Evolutionary conservation across 2,329 filamentous ascomycete species (phyloP).

Genomic region (Aspergillus pseudonomiae): DNA sequence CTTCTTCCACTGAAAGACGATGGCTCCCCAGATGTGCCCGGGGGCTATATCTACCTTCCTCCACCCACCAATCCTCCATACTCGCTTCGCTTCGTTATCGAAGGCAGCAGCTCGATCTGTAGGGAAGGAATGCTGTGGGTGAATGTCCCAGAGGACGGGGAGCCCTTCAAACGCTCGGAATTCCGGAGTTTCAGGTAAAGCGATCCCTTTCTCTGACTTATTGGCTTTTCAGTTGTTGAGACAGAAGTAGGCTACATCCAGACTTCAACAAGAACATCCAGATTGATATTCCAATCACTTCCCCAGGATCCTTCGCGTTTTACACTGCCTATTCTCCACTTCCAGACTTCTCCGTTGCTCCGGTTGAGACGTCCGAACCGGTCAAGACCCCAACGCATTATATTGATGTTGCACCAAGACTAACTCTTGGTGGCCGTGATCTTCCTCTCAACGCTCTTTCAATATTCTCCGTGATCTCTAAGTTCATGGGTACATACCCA

Average conservation of each 20-base stretch:
- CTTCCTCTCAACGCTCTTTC: slow-evolving; percentile 86
- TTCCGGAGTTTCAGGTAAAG: slow-evolving; percentile 89
- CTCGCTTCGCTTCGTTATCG: slow-evolving; percentile 82
- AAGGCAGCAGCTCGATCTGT: slow-evolving; percentile 94
- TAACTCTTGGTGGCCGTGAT: slow-evolving; percentile 72
- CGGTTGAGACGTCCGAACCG: slow-evolving; percentile 54
- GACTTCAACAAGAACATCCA: slow-evolving; percentile 92
- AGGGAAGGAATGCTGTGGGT: slow-evolving; percentile 94
- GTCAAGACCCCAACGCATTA: slow-evolving; percentile 80
- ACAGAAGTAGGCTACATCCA: slow-evolving; percentile 66
- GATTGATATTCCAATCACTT: slow-evolving; percentile 82
- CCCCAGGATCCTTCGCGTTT: slow-evolving; percentile 87
- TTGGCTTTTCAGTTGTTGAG: slow-evolving; percentile 19
- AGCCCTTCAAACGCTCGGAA: slow-evolving; percentile 73
- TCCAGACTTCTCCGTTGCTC: slow-evolving; percentile 69
- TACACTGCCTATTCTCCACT: slow-evolving; percentile 91
- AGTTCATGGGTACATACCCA: slow-evolving; percentile 95
- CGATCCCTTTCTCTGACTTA: slow-evolving; percentile 12
- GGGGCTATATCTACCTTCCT: slow-evolving; percentile 89
- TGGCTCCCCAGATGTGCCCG: slow-evolving; percentile 85
- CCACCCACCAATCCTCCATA: slow-evolving; percentile 74
- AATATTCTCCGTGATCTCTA: slow-evolving; percentile 91
- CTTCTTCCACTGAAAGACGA: slow-evolving; percentile 88
- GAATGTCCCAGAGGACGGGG: slow-evolving; percentile 81
- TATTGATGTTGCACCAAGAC: slow-evolving; percentile 85